Percentiles rank a stretch among this genome's conserved stretches.
Conservation (phyloP, 352 stramenopile genomes). For the Lagenidium giganteum region DNA sequence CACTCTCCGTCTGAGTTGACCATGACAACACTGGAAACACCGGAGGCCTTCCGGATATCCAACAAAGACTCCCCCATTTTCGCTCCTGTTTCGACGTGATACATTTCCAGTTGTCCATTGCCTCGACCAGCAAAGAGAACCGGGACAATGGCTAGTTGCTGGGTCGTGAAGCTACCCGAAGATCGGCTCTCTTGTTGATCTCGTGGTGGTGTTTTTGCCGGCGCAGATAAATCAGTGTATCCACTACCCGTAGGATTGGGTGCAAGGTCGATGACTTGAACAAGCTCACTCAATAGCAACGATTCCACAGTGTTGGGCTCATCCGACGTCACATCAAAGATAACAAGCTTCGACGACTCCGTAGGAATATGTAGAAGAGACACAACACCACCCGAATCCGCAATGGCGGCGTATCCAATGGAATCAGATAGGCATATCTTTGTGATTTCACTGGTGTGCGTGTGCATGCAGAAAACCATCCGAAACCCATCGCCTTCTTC, state of each 20-base stretch:
- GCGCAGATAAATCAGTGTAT: background rate
- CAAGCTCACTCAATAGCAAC: conserved; percentile 56
- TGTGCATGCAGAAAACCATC: conserved; percentile 43
- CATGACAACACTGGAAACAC: conserved; percentile 63
- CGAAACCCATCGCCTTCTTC: conserved; percentile 30
- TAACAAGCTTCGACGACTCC: conserved; percentile 49
- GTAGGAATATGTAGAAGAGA: conserved; percentile 47
- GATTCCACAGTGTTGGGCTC: conserved; percentile 54
- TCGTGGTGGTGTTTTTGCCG: background rate
- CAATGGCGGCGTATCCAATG: conserved; percentile 44
- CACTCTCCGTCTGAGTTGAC: conserved; percentile 39
- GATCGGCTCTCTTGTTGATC: too few relatives aligned
- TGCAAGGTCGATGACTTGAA: conserved; percentile 58
- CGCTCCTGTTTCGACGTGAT: conserved; percentile 53
- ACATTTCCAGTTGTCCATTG: conserved; percentile 69
- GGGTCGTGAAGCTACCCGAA: conserved; percentile 11
- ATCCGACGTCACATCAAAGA: conserved; percentile 45
- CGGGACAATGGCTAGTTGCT: conserved; percentile 48
- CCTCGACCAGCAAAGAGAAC: conserved; percentile 68
- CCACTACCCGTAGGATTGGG: background rate
- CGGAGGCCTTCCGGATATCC: conserved; percentile 28
- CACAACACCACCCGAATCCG: conserved; percentile 51
- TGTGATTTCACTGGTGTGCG: conserved; percentile 52
- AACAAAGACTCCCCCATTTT: conserved; percentile 65
- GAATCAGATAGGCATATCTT: conserved; percentile 39